Evolutionary conservation across 345 rosid genomes (phyloP).

Genomic region (Melastoma malabathricum): DNA sequence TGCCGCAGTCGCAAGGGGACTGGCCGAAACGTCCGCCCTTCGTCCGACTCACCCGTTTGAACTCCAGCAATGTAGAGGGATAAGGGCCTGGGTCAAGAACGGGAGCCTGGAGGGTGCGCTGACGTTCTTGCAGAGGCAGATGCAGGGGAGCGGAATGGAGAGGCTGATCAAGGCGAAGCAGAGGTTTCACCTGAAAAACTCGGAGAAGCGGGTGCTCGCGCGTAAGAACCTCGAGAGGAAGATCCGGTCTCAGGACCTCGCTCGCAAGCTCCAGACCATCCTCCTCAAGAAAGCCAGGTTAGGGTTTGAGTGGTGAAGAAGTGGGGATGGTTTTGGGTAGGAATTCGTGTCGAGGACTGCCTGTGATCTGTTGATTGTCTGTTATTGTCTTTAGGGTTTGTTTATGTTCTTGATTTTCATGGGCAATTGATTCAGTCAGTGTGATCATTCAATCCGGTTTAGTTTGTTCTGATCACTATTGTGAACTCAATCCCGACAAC

Average conservation of each 20-base stretch:
- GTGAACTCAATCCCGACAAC: too few species aligned
- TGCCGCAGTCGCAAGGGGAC: too few species aligned
- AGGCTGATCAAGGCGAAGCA: constrained; percentile 55
- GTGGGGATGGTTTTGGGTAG: too few species aligned
- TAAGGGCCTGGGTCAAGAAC: constrained; percentile 52
- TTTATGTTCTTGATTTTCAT: too few species aligned
- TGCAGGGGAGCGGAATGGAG: constrained; percentile 83
- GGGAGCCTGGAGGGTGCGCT: constrained; percentile 70
- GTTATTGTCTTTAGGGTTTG: too few species aligned
- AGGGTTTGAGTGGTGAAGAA: background rate
- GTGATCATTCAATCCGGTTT: too few species aligned
- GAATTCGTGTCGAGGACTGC: too few species aligned
- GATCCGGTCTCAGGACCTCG: constrained; percentile 55
- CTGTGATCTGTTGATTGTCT: too few species aligned
- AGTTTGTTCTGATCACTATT: too few species aligned
- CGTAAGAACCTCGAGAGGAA: constrained; percentile 55
- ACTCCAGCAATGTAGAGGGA: constrained; percentile 64
- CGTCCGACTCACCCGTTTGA: background rate
- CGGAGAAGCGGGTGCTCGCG: constrained; percentile 85
- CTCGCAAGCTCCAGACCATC: constrained; percentile 67
- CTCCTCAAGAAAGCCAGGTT: constrained; percentile 70
- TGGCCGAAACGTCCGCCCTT: too few species aligned
- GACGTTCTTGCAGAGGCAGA: constrained; percentile 52
- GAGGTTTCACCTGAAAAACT: constrained; percentile 68
- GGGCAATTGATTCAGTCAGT: too few species aligned